Percentiles rank a stretch among this genome's conserved stretches.
These are phyloP conservation scores for Dipteronia dyeriana DNA, from an alignment of 345 rosid genomes.

Conservation along the genomic window DNA sequence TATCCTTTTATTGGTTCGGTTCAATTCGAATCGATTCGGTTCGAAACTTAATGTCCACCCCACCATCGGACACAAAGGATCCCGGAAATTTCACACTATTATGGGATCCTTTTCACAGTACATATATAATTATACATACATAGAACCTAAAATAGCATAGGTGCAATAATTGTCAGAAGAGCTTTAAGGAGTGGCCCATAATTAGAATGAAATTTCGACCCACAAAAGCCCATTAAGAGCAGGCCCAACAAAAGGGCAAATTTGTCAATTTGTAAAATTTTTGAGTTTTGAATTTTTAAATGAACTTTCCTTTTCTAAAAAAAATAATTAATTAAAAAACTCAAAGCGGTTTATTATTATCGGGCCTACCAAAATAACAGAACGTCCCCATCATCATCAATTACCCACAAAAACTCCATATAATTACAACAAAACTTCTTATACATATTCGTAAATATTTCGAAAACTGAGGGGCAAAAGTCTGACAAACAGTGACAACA, in stretches of 20 bases:
- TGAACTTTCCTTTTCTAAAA: neutral
- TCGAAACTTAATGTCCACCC: too few relatives aligned
- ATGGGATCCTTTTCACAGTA: too few relatives aligned
- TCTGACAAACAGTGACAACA: conserved; percentile 3
- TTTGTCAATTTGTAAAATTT: neutral
- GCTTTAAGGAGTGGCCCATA: neutral
- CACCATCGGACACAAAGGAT: too few relatives aligned
- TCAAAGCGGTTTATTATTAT: conserved; percentile 28
- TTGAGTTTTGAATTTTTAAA: neutral
- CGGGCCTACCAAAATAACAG: conserved; percentile 34
- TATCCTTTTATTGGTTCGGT: too few relatives aligned
- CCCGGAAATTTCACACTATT: too few relatives aligned
- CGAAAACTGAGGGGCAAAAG: neutral
- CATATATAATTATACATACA: too few relatives aligned
- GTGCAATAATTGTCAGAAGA: too few relatives aligned
- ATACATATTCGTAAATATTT: neutral
- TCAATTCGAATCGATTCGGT: too few relatives aligned
- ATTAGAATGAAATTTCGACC: neutral
- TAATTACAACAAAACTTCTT: conserved; percentile 5
- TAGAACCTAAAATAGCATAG: too few relatives aligned
- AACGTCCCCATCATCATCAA: neutral
- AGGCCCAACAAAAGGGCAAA: conserved; percentile 9
- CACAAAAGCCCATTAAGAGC: neutral
- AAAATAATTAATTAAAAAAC: neutral
- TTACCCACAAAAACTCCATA: neutral